Evolutionary conservation across 371 early-diverging fungal genomes (phyloP), one percentile per base, ranked within the genome.

Genomic region (Nematocida ironsii): DNA sequence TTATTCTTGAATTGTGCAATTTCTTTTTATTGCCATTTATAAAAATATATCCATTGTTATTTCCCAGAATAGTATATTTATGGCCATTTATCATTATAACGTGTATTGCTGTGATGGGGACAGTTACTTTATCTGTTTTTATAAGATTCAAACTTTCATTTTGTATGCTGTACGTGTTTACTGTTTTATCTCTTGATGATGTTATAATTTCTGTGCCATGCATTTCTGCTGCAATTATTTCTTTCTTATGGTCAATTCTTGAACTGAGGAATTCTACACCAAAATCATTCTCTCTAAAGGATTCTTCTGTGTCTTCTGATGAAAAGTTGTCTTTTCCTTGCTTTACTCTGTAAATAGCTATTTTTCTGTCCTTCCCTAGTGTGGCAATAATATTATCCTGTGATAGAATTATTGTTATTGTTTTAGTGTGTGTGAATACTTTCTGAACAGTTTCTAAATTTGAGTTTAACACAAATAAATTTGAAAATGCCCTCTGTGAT

Each of bases 221-320:
- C 16, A 73, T 27, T 9, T 23, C 13, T 7, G 25, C 62, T 62
- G 73, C 27, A 6, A 62, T 3, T 5, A 73, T 62, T 58, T 73
- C 73, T 73, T 56, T 73, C 50, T 62, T 39, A 33, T 73, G 73
- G 73, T 73, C 73, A 62, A 40, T 73, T 58, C 62, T 54, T 18
- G 47, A 20, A 50, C 56, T 57, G 7, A 62, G 39, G 9, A 73
- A 62, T 40, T 18, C 47, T 5, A 73, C 9, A 13, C 44, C 47
- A 7, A 18, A 23, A 61, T 60, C 62, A 2, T 33, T 44, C 18
- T 18, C 23, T 42, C 56, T 16, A 40, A 64, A 69, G 52, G n/a
- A 11, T 16, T 9, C 11, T 9, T 16, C 9, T 7, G 18, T 7
- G 13, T 69, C 70, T 6, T 25, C 54, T 27, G 1, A 1, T 69